Evolutionary conservation across 768 basidiomycete genomes (phyloP), one percentile per base, ranked within the genome.

Genomic region (Tulasnella sp.): DNA sequence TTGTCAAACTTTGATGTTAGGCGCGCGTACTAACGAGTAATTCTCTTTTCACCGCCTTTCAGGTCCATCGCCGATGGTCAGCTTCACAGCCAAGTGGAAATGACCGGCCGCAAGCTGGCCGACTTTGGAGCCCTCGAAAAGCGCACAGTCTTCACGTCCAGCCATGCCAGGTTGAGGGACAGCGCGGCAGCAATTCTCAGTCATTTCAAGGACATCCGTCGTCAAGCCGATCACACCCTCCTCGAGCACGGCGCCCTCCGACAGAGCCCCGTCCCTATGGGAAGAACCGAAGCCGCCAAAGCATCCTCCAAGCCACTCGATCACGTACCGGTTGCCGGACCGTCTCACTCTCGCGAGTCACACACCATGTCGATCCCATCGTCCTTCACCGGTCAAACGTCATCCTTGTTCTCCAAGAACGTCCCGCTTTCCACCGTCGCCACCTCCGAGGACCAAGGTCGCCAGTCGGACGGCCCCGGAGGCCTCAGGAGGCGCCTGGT

Each of bases 121-220:
- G 77, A 78, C 20, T 40, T 78, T 54, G 46, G 18, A 31, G 54
- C 77, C 34, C 34, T 78, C 34, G 77, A 78, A 60, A 18, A 54
- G 18, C 40, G 28, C 77, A 50, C 12, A 54, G 77, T 60, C 77
- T 78, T 78, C 77, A 74, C 73, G 40, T 54, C 77, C 48, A 64
- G 46, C 31, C 46, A 54, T 9, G 34, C 31, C 34, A 46, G 58
- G 20, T 24, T 48, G 34, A n/a, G n/a, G 37, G 37, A 78, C 31
- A 37, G 6, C 34, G 54, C 50, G 24, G 54, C n/a, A 20, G 77
- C 58, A 18, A 34, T 48, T 34, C 31, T 64, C 28, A 24, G 48
- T 37, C 46, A 60, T 24, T 64, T 28, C 77, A 64, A 78, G 54
- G 34, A 28, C 77, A 54, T 54, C 20, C 77, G 77, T n/a, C 77